phyloP scores from a whole-genome alignment of 192 early-diverging fungal species.

The Backusella morwellensis region DNA sequence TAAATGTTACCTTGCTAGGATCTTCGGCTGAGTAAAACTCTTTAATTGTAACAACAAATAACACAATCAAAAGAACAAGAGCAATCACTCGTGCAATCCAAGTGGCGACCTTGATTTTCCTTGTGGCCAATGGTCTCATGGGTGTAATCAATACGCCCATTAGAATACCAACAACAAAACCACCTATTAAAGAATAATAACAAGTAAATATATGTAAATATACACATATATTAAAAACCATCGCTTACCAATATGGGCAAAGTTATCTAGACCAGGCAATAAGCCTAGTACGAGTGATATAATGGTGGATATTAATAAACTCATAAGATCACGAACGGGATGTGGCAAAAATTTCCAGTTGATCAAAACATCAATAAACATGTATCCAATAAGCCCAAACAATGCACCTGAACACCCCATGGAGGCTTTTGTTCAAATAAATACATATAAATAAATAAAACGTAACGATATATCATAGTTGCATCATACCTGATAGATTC shows the following conservation, averaged over 20 bases:
- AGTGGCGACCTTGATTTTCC: slow-evolving; percentile 27
- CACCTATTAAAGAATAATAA: background rate
- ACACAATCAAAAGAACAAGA: slow-evolving; percentile 37
- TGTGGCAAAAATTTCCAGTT: slow-evolving; percentile 72
- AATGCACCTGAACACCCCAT: slow-evolving; percentile 59
- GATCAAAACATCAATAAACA: slow-evolving; percentile 75
- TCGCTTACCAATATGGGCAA: slow-evolving; percentile 73
- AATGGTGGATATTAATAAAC: slow-evolving; percentile 62
- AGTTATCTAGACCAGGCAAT: slow-evolving; percentile 78
- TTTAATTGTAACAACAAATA: slow-evolving; percentile 45
- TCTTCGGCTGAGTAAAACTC: slow-evolving; percentile 50
- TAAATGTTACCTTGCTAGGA: slow-evolving; percentile 23
- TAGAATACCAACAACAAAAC: slow-evolving; percentile 17
- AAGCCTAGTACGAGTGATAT: slow-evolving; percentile 71
- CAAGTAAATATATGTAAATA: background rate
- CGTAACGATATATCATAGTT: no score
- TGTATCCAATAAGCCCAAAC: slow-evolving; percentile 73
- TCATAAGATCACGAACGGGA: slow-evolving; percentile 69
- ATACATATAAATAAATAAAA: background rate
- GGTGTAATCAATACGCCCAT: slow-evolving; percentile 18
- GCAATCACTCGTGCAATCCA: slow-evolving; percentile 37
- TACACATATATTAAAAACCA: background rate
- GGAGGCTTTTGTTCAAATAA: slow-evolving; percentile 33
- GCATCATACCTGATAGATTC: slow-evolving; percentile 39
- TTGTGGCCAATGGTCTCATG: slow-evolving; percentile 17